A percentile compares a stretch with the other conserved stretches of the same genome.
These are phyloP conservation scores for Clarireedia monteithiana DNA, from an alignment of 2,329 filamentous ascomycete species.

Conservation along the genomic window DNA sequence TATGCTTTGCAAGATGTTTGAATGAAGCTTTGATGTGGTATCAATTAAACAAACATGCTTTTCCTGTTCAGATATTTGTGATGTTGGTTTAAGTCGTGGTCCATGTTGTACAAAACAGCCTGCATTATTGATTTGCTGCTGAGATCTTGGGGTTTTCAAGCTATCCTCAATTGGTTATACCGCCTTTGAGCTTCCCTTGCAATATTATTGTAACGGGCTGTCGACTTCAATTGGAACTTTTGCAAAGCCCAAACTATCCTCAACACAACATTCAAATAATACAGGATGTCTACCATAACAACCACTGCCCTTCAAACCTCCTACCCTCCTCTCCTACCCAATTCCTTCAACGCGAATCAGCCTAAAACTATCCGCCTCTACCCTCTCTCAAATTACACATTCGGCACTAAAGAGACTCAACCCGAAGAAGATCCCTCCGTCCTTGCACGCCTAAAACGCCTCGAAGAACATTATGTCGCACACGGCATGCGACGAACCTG, in stretches of 20 bases:
- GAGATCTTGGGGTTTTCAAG: no score
- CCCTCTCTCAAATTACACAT: constrained; percentile 96
- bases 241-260: background rate
- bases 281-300: constrained; percentile 78
- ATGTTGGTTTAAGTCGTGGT: no score
- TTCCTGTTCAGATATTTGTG: no score
- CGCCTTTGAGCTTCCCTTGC: no score
- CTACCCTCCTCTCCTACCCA: constrained; percentile 69
- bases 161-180: no score
- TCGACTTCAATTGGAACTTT: background rate
- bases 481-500: constrained; percentile 97
- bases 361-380: constrained; percentile 85
- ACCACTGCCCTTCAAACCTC: constrained; percentile 67
- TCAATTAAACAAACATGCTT: no score
- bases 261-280: background rate
- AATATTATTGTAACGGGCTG: background rate
- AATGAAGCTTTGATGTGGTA: no score
- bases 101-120: no score
- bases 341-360: constrained; percentile 82
- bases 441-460: constrained; percentile 78
- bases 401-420: constrained; percentile 96
- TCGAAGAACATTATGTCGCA: constrained; percentile 89
- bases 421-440: constrained; percentile 97
- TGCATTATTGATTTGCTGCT: no score
- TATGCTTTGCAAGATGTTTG: background rate